These are phyloP conservation scores for Malassezia brasiliensis DNA, from an alignment of 1,284 basidiomycete genomes.

Conservation along the genomic window DNA sequence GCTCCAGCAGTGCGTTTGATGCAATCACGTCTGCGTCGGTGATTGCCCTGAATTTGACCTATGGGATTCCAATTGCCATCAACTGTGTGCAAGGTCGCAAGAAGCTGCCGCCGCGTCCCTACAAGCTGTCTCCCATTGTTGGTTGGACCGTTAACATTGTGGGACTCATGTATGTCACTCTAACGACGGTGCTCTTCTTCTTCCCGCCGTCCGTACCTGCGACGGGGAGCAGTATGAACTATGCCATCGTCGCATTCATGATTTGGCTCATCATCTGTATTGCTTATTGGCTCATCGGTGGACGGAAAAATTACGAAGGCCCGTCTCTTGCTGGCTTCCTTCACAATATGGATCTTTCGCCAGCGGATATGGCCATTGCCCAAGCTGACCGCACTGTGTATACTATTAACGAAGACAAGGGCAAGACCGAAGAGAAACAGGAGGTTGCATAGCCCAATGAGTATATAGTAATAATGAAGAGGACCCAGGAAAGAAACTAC, in stretches of 20 bases:
- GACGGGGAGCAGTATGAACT: conserved; percentile 50
- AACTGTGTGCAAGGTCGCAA: conserved; percentile 11
- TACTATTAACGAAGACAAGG: not conserved
- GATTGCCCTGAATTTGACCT: conserved; percentile 51
- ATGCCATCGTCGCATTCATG: conserved; percentile 45
- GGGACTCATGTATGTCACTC: conserved; percentile 48
- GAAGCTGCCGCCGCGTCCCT: not conserved
- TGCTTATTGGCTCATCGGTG: conserved; percentile 24
- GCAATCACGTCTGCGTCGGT: conserved; percentile 51
- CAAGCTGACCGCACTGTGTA: not conserved
- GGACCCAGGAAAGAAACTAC: too few relatives aligned
- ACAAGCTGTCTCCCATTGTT: not conserved
- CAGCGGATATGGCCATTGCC: not conserved
- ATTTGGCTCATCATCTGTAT: conserved; percentile 22
- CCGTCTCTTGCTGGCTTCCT: conserved; percentile 1
- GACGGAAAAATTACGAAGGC: conserved; percentile 26
- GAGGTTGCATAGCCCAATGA: too few relatives aligned
- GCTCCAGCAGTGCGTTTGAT: conserved; percentile 53
- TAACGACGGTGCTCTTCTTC: conserved; percentile 53
- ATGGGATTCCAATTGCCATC: conserved; percentile 49
- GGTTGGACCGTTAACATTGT: conserved; percentile 44
- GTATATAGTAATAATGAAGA: too few relatives aligned
- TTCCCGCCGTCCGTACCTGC: conserved; percentile 52
- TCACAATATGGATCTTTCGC: not conserved
- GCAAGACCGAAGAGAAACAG: not conserved